These are phyloP conservation scores for Davidsoniella australis DNA, from an alignment of 2,329 filamentous ascomycete genomes.

Conservation along the genomic window DNA sequence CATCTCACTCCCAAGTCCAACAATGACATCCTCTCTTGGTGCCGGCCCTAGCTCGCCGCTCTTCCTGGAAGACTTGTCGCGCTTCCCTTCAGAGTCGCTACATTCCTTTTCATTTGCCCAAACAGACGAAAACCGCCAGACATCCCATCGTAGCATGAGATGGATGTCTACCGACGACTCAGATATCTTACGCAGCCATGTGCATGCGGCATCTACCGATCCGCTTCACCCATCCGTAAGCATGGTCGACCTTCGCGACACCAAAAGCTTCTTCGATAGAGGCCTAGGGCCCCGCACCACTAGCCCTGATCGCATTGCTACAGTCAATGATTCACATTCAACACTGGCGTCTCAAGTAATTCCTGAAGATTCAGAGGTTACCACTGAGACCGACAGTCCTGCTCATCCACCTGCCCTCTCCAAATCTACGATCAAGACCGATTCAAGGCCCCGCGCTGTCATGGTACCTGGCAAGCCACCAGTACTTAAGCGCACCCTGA, in stretches of 20 bases:
- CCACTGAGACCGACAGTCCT: neutral
- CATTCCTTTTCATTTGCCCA: slow-evolving; percentile 98
- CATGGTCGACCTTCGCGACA: slow-evolving; percentile 9
- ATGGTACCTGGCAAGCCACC: no score
- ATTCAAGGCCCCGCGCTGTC: no score
- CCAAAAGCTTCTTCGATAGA: slow-evolving; percentile 2
- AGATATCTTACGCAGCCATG: slow-evolving; percentile 31
- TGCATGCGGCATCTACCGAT: slow-evolving; percentile 83
- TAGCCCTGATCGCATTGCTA: slow-evolving; percentile 7
- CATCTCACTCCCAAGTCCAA: slow-evolving; percentile 41
- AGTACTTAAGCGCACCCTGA: slow-evolving; percentile 9
- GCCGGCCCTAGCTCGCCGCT: slow-evolving; percentile 55
- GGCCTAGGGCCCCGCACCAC: slow-evolving; percentile 9
- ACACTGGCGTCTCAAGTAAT: slow-evolving; percentile 8
- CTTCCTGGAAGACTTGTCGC: slow-evolving; percentile 73
- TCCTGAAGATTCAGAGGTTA: slow-evolving; percentile 4
- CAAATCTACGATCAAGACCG: neutral
- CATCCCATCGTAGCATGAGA: slow-evolving; percentile 39
- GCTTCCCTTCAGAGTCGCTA: slow-evolving; percentile 87
- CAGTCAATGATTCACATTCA: neutral
- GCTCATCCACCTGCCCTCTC: neutral
- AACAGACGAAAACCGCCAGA: slow-evolving; percentile 84
- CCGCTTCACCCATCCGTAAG: slow-evolving; percentile 75
- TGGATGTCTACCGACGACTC: slow-evolving; percentile 82
- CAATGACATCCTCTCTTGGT: slow-evolving; percentile 28